Conservation (phyloP, 1,284 basidiomycete species). For the Golubevia sp. region DNA sequence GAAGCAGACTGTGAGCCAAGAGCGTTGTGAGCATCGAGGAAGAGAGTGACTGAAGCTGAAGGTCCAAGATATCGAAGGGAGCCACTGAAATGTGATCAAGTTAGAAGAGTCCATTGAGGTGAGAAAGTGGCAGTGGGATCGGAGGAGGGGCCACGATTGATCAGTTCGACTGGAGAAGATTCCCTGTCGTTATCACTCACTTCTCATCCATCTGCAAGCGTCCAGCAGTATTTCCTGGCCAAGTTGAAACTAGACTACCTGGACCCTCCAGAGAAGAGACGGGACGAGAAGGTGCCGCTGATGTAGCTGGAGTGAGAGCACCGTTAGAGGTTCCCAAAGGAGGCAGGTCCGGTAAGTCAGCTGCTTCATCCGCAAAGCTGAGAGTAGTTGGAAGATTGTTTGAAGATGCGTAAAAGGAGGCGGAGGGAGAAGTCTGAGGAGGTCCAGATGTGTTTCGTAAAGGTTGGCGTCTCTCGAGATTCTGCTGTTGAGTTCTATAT, state of each 20-base stretch:
- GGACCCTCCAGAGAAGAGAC: not conserved
- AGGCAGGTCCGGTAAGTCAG: not conserved
- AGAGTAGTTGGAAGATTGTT: not conserved
- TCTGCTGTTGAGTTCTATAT: not conserved
- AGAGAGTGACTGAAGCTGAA: not conserved
- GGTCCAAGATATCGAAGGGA: not conserved
- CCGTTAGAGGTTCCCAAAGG: not conserved
- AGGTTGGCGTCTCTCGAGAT: not conserved
- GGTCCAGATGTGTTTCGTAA: not conserved
- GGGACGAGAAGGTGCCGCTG: not conserved
- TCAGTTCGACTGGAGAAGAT: no score
- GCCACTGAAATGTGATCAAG: not conserved
- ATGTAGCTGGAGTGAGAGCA: not conserved
- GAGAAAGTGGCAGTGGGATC: not conserved
- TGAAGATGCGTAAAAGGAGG: not conserved
- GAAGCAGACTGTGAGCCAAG: not conserved
- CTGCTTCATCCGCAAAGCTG: slow-evolving; percentile 1
- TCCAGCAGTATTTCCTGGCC: slow-evolving; percentile 4
- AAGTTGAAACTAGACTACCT: not conserved
- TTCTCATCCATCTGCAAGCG: slow-evolving; percentile 6
- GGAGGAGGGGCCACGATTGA: no score
- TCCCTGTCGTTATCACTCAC: no score
- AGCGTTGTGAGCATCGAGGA: not conserved
- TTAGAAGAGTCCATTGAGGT: not conserved
- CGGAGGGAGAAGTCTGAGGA: not conserved